Conservation (phyloP, 495 filamentous ascomycete species). For the Podospora pseudopauciseta region DNA sequence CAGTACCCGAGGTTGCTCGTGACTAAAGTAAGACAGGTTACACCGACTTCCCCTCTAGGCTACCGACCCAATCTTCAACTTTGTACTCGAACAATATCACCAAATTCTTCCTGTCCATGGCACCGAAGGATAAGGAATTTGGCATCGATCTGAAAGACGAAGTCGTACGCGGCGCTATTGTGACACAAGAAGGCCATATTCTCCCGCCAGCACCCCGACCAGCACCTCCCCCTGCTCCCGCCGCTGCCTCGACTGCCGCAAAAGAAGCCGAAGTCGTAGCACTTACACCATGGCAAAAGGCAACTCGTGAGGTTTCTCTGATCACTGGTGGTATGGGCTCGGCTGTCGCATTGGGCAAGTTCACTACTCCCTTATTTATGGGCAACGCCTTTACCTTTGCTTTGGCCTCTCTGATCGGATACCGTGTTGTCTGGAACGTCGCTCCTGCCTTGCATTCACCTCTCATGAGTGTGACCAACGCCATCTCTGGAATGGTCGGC, state of each 20-base stretch:
- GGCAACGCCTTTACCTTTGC: slow-evolving; percentile 74
- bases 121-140: slow-evolving; percentile 67
- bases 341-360: slow-evolving; percentile 67
- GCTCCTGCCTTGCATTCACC: slow-evolving; percentile 72
- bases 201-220: slow-evolving; percentile 68
- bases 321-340: slow-evolving; percentile 72
- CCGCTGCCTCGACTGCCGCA: slow-evolving; percentile 45
- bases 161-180: slow-evolving; percentile 74
- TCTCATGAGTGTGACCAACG: slow-evolving; percentile 83
- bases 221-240: slow-evolving; percentile 62
- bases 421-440: slow-evolving; percentile 79
- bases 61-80: slow-evolving; percentile 77
- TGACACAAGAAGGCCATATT: slow-evolving; percentile 68
- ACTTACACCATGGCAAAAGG: slow-evolving; percentile 73
- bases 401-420: slow-evolving; percentile 73
- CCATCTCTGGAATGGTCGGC: slow-evolving; percentile 82
- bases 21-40: slow-evolving; percentile 51
- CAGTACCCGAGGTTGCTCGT: neutral
- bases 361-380: slow-evolving; percentile 77
- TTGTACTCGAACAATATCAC: slow-evolving; percentile 86
- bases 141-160: slow-evolving; percentile 73
- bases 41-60: slow-evolving; percentile 73
- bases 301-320: slow-evolving; percentile 61
- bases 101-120: slow-evolving; percentile 74
- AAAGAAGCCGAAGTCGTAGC: slow-evolving; percentile 58